Conservation (phyloP, 2,329 filamentous ascomycete genomes). For the Claviceps maximensis region DNA sequence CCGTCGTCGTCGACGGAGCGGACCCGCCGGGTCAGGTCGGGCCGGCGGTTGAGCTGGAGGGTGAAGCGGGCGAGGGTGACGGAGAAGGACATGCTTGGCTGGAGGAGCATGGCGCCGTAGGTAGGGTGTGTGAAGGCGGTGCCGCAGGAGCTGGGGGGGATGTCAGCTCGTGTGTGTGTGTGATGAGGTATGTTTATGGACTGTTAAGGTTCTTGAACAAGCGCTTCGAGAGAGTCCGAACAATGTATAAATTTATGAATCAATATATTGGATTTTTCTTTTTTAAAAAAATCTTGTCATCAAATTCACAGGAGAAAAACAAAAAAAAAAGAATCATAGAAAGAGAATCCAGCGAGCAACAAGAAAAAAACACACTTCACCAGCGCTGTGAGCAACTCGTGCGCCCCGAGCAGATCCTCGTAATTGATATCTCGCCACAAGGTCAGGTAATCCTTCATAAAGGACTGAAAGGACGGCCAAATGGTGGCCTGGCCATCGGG, state of each 20-base stretch:
- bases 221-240: too few species aligned
- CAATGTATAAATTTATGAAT: too few species aligned
- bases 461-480: slow-evolving; percentile 67
- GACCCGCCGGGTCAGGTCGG: slow-evolving; percentile 61
- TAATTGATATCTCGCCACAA: slow-evolving; percentile 74
- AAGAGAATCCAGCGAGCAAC: not conserved
- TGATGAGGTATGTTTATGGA: too few species aligned
- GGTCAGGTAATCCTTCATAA: slow-evolving; percentile 67
- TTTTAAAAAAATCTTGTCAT: too few species aligned
- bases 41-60: slow-evolving; percentile 68
- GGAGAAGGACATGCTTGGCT: slow-evolving; percentile 71
- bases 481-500: slow-evolving; percentile 49
- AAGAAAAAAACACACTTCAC: slow-evolving; percentile 45
- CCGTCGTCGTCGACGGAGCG: slow-evolving; percentile 45
- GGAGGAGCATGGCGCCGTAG: slow-evolving; percentile 69
- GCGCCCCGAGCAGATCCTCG: slow-evolving; percentile 60
- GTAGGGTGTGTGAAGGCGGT: slow-evolving; percentile 68
- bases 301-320: not conserved
- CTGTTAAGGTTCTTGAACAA: too few species aligned
- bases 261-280: too few species aligned
- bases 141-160: slow-evolving; percentile 55
- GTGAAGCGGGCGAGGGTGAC: slow-evolving; percentile 70
- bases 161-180: too few species aligned
- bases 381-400: slow-evolving; percentile 59
- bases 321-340: not conserved